These are phyloP conservation scores for Inga laurina DNA, from an alignment of 306 rosid genomes.

Conservation along the genomic window DNA sequence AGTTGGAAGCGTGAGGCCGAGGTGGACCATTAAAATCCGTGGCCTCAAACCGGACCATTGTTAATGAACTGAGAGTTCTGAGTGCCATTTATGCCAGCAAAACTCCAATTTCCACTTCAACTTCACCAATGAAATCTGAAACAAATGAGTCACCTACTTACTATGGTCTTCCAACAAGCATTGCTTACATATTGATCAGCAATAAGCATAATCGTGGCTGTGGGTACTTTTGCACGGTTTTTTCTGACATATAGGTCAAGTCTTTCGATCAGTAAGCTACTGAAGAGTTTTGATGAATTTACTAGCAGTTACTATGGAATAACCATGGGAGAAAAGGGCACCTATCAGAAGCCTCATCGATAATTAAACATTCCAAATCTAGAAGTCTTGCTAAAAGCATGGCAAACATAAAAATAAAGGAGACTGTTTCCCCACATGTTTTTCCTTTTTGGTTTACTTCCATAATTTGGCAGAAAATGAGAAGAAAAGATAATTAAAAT, in stretches of 20 bases:
- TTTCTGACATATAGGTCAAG: background rate
- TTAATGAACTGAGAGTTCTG: slow-evolving; percentile 30
- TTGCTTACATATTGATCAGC: slow-evolving; percentile 21
- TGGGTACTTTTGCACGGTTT: background rate
- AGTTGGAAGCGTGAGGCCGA: slow-evolving; percentile 42
- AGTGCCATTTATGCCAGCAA: slow-evolving; percentile 36
- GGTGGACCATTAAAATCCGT: slow-evolving; percentile 51
- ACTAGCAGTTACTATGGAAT: background rate
- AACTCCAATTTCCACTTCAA: slow-evolving; percentile 29
- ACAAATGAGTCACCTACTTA: slow-evolving; percentile 39
- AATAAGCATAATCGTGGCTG: background rate
- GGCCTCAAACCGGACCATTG: slow-evolving; percentile 53
- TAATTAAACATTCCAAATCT: slow-evolving; percentile 5
- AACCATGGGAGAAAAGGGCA: background rate
- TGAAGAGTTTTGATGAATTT: background rate
- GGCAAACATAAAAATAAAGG: background rate
- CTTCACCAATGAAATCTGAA: slow-evolving; percentile 41
- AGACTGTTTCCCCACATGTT: background rate
- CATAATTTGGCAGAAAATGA: background rate
- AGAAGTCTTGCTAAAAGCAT: background rate
- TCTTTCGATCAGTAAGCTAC: slow-evolving; percentile 10
- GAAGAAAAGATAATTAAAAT: background rate
- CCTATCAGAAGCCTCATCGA: slow-evolving; percentile 4
- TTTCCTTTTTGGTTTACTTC: background rate
- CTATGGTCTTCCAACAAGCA: slow-evolving; percentile 30